Conservation (phyloP, 2,329 filamentous ascomycete genomes). For the Xylaria sp. region DNA sequence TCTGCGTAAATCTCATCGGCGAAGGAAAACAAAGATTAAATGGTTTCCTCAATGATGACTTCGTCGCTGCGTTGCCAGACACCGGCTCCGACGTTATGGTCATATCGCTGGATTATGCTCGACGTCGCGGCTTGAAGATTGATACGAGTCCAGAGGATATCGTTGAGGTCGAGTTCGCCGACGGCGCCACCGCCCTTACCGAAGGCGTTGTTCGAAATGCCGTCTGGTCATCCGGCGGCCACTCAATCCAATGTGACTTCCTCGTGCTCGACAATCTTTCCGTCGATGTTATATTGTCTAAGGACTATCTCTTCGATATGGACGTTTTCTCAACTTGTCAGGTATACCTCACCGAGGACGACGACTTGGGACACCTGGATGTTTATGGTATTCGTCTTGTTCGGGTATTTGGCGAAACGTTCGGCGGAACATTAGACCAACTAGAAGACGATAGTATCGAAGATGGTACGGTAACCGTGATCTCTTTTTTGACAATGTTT, state of each 20-base stretch:
- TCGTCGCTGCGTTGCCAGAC: background rate
- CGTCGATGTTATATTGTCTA: background rate
- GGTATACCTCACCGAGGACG: background rate
- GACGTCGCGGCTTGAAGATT: background rate
- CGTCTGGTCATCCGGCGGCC: background rate
- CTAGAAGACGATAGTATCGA: slow-evolving; percentile 2
- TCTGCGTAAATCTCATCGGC: background rate
- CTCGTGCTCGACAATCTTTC: slow-evolving; percentile 2
- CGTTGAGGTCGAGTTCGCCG: slow-evolving; percentile 6
- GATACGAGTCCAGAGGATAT: background rate
- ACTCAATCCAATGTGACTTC: slow-evolving; percentile 6
- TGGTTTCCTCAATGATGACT: background rate
- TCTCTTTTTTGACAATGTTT: background rate
- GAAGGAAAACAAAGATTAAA: background rate
- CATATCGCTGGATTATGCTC: background rate
- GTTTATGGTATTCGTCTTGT: slow-evolving; percentile 2
- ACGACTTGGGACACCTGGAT: background rate
- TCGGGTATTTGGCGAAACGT: background rate
- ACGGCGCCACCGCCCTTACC: background rate
- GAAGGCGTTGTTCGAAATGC: background rate
- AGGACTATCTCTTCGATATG: slow-evolving; percentile 8
- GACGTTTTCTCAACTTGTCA: background rate
- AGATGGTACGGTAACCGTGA: background rate
- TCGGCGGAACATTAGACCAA: background rate
- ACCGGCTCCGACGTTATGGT: slow-evolving; percentile 2